Evolutionary conservation across 2,329 filamentous ascomycete genomes (phyloP).

Genomic region (Phialophora verrucosa): DNA sequence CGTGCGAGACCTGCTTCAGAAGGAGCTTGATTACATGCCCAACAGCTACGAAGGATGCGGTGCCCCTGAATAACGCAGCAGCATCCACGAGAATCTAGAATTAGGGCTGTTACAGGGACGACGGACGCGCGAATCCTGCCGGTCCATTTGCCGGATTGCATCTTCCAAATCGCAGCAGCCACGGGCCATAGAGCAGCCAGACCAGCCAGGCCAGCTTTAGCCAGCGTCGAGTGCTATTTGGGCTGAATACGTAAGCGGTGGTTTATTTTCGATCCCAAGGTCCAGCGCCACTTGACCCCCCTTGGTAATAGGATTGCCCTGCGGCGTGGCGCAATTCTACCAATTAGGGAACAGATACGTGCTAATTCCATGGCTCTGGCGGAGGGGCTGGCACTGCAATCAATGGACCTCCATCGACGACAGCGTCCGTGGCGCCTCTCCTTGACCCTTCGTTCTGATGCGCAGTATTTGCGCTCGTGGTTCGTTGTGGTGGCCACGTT

Average conservation of each 20-base stretch:
- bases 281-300: conserved; percentile 10
- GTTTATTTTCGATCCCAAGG: conserved; percentile 30
- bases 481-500: background rate
- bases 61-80: conserved; percentile 5
- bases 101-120: conserved; percentile 13
- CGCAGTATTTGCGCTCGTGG: background rate
- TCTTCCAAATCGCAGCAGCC: conserved; percentile 1
- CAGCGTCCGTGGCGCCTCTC: conserved; percentile 66
- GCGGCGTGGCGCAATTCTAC: conserved; percentile 24
- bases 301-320: conserved; percentile 5
- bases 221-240: conserved; percentile 31
- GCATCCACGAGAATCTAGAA: conserved; percentile 14
- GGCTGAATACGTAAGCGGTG: conserved; percentile 31
- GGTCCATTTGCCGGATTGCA: conserved; percentile 6
- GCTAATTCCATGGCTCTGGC: conserved; percentile 4
- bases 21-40: conserved; percentile 4
- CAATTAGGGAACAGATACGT: conserved; percentile 18
- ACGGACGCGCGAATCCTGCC: conserved; percentile 9
- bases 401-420: conserved; percentile 76
- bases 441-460: background rate
- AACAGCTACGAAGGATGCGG: background rate
- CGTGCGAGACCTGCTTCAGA: background rate
- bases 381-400: conserved; percentile 57
- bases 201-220: conserved; percentile 11
- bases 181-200: conserved; percentile 16